phyloP scores from a whole-genome alignment of 1,284 basidiomycete species.

The Cutaneotrichosporon cavernicola region DNA sequence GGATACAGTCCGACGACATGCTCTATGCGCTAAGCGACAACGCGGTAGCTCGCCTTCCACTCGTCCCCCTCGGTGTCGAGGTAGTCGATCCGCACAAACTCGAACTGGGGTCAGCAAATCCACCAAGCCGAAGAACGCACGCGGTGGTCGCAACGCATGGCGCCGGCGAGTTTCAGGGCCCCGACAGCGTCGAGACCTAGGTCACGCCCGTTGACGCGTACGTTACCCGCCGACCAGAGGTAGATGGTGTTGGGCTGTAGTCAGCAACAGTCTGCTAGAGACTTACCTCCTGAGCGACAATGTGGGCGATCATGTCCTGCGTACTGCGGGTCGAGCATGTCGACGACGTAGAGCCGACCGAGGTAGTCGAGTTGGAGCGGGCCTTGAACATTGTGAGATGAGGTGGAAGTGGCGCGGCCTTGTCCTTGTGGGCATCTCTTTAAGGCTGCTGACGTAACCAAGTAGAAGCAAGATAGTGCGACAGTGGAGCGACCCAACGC shows the following conservation, averaged over 20 bases:
- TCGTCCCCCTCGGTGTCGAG: slow-evolving; percentile 45
- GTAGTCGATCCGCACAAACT: slow-evolving; percentile 35
- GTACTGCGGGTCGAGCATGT: slow-evolving; percentile 33
- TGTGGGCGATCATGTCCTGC: slow-evolving; percentile 41
- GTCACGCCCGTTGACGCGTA: slow-evolving; percentile 40
- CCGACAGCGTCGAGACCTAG: slow-evolving; percentile 34
- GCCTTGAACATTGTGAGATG: slow-evolving; percentile 4
- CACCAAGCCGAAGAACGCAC: slow-evolving; percentile 27
- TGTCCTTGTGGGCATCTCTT: not conserved
- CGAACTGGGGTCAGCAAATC: slow-evolving; percentile 31
- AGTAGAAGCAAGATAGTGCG: not conserved
- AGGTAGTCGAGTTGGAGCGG: slow-evolving; percentile 22
- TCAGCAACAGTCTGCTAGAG: not conserved
- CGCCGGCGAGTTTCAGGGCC: slow-evolving; percentile 34
- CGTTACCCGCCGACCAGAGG: slow-evolving; percentile 47
- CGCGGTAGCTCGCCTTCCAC: slow-evolving; percentile 47
- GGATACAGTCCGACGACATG: not conserved
- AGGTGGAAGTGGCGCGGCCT: not conserved
- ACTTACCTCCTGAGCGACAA: slow-evolving; percentile 36
- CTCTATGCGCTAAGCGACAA: not conserved
- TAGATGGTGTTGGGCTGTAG: slow-evolving; percentile 36
- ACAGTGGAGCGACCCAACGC: not conserved
- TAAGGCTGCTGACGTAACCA: not conserved
- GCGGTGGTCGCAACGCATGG: slow-evolving; percentile 33
- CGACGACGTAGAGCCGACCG: slow-evolving; percentile 26